Evolutionary conservation across 495 filamentous ascomycete genomes (phyloP), one percentile per base, ranked within the genome.

Genomic region (Lepidopterella palustris): DNA sequence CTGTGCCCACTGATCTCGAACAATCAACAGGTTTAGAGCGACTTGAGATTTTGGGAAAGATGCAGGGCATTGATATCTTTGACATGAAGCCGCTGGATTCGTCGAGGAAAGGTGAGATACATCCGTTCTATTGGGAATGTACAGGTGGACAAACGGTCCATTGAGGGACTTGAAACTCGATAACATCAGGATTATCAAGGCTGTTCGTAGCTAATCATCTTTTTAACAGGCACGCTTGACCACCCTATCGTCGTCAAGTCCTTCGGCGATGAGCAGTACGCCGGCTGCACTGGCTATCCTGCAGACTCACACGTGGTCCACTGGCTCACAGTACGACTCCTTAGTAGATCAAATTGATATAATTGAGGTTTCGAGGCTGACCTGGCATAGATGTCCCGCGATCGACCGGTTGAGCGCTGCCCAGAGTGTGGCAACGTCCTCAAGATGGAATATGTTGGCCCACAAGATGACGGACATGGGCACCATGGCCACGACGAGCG

Each of bases 11-110:
- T 78, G 93, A 99, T 75, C 71, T 92, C 71, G 88, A 96, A 69
- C 93, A 99, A 74, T 78, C 92, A 45, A 97, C 93, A 63, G 93
- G 93, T 83, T 80, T 99, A 53, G 93, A 99, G 80, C 92, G 93
- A 78, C 83, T 99, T 68, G 93, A 99, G 76, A 92, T 99, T 68
- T 79, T 97, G 76, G 93, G 93, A 75, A 99, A 99, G 83, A 96
- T 97, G 87, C 88, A 97, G 80, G 90, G 93, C 65, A 80, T 99
- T 62, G 93, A 99, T 74, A 80, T 97, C 71, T 99, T 97, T 77
- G 95, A 99, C 76, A 96, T 96, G 92, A 87, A 84, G 76, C 95
- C 93, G 45, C 80, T 99, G 63, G 92, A 96, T 78, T 82, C 93
- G 32, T 92, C 87, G 65, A 84, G 93, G 60, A 84, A 83, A 79